Evolutionary conservation across 306 rosid genomes (phyloP).

Genomic region (Trifolium pratense): DNA sequence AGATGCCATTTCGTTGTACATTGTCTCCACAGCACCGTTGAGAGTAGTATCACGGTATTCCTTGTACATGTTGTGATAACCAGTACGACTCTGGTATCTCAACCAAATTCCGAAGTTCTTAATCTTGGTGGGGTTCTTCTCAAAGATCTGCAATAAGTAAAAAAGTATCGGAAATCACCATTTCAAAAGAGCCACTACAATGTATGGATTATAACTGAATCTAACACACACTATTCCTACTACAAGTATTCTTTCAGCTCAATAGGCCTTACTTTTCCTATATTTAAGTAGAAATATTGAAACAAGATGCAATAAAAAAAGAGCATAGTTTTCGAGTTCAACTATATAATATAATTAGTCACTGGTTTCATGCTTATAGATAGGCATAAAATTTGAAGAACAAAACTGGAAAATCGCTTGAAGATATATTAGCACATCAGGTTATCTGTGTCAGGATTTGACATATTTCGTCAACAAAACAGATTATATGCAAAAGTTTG

Average conservation of each 20-base stretch:
- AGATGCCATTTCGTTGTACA: conserved; percentile 92
- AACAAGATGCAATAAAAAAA: background rate
- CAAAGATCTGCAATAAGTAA: conserved; percentile 64
- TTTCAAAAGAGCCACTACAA: background rate
- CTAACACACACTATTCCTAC: background rate
- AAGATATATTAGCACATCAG: background rate
- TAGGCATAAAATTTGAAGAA: background rate
- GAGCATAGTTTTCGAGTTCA: background rate
- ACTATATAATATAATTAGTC: background rate
- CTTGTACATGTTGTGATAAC: conserved; percentile 93
- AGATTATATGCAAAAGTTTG: no score
- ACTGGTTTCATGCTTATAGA: background rate
- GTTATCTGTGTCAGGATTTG: background rate
- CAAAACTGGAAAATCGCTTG: background rate
- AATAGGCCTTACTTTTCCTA: background rate
- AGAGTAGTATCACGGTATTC: conserved; percentile 81
- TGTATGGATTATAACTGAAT: background rate
- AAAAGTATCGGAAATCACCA: background rate
- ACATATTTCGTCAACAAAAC: background rate
- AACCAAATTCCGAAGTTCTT: conserved; percentile 86
- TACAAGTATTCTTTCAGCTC: background rate
- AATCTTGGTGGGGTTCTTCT: conserved; percentile 78
- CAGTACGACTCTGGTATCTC: conserved; percentile 89
- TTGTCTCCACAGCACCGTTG: conserved; percentile 73
- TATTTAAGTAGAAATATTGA: background rate